These are phyloP conservation scores for Torulaspora globosa DNA, from an alignment of 1,139 yeast genomes.

Conservation along the genomic window DNA sequence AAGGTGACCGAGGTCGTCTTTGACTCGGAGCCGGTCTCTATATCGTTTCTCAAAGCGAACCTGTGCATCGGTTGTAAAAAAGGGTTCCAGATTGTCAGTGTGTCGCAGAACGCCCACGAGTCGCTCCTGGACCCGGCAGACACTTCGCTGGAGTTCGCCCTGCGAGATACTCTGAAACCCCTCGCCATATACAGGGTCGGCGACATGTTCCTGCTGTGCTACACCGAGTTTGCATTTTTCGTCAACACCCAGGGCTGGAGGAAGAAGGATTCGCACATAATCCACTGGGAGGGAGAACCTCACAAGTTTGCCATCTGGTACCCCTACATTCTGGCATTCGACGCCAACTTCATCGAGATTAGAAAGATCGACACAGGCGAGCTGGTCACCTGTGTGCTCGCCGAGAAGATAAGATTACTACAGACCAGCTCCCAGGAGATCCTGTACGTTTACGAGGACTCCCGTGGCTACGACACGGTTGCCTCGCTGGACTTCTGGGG, in stretches of 20 bases:
- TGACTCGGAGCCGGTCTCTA: slow-evolving; percentile 84
- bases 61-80: slow-evolving; percentile 93
- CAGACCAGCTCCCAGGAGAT: slow-evolving; percentile 93
- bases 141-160: slow-evolving; percentile 93
- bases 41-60: slow-evolving; percentile 82
- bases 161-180: slow-evolving; percentile 70
- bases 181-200: slow-evolving; percentile 87
- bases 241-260: slow-evolving; percentile 97
- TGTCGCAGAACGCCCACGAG: slow-evolving; percentile 55
- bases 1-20: slow-evolving; percentile 75
- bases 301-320: slow-evolving; percentile 89
- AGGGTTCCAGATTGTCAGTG: slow-evolving; percentile 88
- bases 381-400: slow-evolving; percentile 82
- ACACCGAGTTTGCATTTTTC: slow-evolving; percentile 89
- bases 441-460: slow-evolving; percentile 86
- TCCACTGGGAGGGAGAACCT: slow-evolving; percentile 96
- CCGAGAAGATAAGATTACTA: slow-evolving; percentile 83
- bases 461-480: slow-evolving; percentile 84
- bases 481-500: slow-evolving; percentile 89
- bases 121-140: slow-evolving; percentile 91
- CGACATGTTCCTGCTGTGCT: slow-evolving; percentile 79
- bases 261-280: slow-evolving; percentile 87
- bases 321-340: slow-evolving; percentile 89
- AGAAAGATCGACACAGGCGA: slow-evolving; percentile 87
- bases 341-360: slow-evolving; percentile 83